Evolutionary conservation across 2,329 filamentous ascomycete genomes (phyloP), one percentile per base, ranked within the genome.

Genomic region (Corinectria fuckeliana): DNA sequence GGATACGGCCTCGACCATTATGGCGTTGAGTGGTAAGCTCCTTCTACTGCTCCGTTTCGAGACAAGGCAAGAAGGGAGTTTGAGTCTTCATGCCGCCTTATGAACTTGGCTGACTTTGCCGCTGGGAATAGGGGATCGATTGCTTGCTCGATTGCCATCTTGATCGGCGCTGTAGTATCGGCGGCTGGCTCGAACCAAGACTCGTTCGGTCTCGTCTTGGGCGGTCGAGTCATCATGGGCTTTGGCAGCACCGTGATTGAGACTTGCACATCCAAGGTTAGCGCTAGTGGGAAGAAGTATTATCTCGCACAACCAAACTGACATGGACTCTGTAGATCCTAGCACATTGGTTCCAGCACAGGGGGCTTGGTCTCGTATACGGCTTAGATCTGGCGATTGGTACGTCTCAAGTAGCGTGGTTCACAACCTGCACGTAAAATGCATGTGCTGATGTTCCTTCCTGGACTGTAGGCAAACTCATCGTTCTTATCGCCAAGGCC

Each of bases 211-310:
- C 60, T 71, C 9, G 63, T 70, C 2, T 39, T 70, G 14, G 56
- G 49, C 3, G 69, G 68, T 16, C 61, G 67, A 42, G 53, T 71
- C 34, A 62, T 71, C 5, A 70, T 71, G 69, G 68, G 69, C 2
- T 71, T 71, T 30, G 69, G 69, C 14, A 69, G 67, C 39, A 69
- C 69, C 2, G 49, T 71, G 21, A 68, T 71, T 11, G 69, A 70
- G 57, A 66, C 58, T 1, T 70, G 67, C 39, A 68, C 68, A 9
- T 70, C 68, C n/a, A 70, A 70, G 50, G 66, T 67, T 1, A 53
- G 65, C 58, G 16, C 8, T 4, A n/a, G 11, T 23, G 13, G 2
- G 30, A 38, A 20, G 8, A 20, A 18, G 2, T 23, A 11, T 5
- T 11, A 23, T 42, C 2, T 5, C 16, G 18, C 13, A 14, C 8